A percentile compares a stretch with the other conserved stretches of the same genome.
Evolutionary conservation across 1,284 basidiomycete species (phyloP).

Genomic region (Heterobasidion irregulare): DNA sequence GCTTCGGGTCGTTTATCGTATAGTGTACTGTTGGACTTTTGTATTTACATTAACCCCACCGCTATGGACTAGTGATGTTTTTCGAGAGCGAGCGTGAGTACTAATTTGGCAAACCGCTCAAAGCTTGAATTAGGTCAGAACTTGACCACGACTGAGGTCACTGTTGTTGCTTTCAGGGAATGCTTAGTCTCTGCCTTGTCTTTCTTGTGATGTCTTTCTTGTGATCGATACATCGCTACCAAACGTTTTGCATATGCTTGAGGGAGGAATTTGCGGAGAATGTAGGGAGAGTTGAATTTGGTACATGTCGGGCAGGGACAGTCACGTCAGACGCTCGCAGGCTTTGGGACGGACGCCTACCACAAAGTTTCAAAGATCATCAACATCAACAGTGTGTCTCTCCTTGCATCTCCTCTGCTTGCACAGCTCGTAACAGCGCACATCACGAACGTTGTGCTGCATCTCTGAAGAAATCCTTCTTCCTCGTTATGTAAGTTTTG

Average conservation of each 20-base stretch:
- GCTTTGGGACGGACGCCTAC: neutral
- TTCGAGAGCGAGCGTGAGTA: neutral
- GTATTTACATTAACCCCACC: too few relatives aligned
- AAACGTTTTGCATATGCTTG: neutral
- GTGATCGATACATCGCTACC: neutral
- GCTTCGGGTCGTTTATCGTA: neutral
- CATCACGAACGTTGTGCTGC: neutral
- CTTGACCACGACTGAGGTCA: neutral
- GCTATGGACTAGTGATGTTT: too few relatives aligned
- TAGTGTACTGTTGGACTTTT: neutral
- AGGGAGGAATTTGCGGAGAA: neutral
- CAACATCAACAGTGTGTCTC: neutral
- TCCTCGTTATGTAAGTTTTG: neutral
- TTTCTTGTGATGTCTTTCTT: neutral
- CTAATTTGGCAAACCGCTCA: neutral
- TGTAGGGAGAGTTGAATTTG: neutral
- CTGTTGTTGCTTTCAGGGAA: neutral
- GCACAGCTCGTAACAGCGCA: neutral
- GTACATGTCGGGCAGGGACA: neutral
- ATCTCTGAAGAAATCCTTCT: neutral
- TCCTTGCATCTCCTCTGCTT: neutral
- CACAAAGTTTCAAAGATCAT: neutral
- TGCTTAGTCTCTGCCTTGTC: neutral
- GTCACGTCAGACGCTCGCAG: neutral
- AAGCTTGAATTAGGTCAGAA: neutral